Conservation (phyloP, 352 stramenopile genomes). For the Pythium insidiosum region DNA sequence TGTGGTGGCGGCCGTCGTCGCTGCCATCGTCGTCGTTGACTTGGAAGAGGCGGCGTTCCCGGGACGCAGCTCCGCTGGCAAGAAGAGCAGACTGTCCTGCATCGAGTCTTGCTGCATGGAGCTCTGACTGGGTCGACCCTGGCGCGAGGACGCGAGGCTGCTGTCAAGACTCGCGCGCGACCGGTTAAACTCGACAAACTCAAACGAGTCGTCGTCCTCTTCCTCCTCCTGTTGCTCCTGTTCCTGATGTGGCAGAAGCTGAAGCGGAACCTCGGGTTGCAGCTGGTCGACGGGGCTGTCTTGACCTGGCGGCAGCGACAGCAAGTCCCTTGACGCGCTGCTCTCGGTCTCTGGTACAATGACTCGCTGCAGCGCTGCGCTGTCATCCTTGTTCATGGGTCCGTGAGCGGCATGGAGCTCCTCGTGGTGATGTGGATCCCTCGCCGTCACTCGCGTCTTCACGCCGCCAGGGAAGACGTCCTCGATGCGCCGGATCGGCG, state of each 20-base stretch:
- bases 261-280: too few species aligned
- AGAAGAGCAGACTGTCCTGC: conserved; percentile 43
- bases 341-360: not conserved
- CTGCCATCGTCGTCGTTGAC: not conserved
- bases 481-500: conserved; percentile 20
- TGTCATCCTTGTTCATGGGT: not conserved
- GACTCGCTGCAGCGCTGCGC: not conserved
- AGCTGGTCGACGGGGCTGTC: too few species aligned
- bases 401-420: not conserved
- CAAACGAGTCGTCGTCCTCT: conserved; percentile 27
- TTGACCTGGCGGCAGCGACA: too few species aligned
- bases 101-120: conserved; percentile 46
- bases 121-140: conserved; percentile 20
- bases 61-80: conserved; percentile 20
- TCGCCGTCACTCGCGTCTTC: too few species aligned
- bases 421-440: not conserved
- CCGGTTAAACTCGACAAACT: conserved; percentile 33
- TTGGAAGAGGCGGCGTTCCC: not conserved
- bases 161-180: conserved; percentile 14
- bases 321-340: too few species aligned
- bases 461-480: conserved; percentile 20
- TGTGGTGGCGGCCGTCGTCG: not conserved
- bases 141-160: conserved; percentile 1
- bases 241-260: too few species aligned
- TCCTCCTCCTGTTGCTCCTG: too few species aligned